Conservation (phyloP, 345 rosid species). For the Rhodamnia rubescens region DNA sequence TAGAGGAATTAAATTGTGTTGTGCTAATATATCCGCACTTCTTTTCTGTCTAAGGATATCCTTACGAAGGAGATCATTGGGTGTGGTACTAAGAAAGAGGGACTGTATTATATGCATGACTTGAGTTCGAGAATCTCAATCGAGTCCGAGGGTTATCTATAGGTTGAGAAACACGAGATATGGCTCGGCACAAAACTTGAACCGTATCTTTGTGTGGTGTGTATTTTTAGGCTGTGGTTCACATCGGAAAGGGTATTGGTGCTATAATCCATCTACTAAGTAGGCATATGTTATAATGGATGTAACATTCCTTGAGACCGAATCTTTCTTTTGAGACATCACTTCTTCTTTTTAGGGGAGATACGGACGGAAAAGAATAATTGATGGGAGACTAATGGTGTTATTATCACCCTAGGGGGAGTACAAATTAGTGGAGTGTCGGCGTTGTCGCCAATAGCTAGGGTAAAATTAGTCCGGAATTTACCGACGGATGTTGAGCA, state of each 20-base stretch:
- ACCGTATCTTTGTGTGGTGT: not conserved
- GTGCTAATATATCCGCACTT: no score
- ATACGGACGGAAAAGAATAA: not conserved
- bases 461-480: no score
- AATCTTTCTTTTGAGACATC: not conserved
- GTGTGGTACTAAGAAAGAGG: no score
- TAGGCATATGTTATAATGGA: not conserved
- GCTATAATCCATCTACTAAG: not conserved
- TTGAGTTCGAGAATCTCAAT: no score
- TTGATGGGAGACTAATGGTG: not conserved
- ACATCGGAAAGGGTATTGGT: not conserved
- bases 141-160: no score
- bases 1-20: no score
- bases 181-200: not conserved
- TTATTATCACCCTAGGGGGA: accelerated
- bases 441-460: no score
- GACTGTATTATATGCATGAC: no score
- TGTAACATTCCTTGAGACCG: not conserved
- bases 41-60: no score
- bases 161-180: no score
- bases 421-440: not conserved
- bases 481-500: no score
- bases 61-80: no score
- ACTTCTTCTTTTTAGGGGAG: not conserved
- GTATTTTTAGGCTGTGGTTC: not conserved